phyloP scores from a whole-genome alignment of 2,329 filamentous ascomycete species.

The Stenocarpella maydis region DNA sequence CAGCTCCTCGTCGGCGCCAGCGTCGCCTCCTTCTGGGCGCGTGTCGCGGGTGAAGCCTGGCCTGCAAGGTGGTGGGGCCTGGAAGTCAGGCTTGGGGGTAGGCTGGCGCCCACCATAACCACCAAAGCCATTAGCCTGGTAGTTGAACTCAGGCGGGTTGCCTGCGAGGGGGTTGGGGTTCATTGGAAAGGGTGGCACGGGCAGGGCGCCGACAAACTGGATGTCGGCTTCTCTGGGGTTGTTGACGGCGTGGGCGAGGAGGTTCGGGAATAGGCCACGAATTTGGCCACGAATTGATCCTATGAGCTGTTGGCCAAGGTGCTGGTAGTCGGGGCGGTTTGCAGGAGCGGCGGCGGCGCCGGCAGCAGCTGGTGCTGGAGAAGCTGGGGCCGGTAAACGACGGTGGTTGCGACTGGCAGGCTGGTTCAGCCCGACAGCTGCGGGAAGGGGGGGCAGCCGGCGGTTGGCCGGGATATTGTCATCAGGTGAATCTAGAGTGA shows the following conservation, averaged over 20 bases:
- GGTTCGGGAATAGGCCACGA: conserved; percentile 17
- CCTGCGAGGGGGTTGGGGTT: conserved; percentile 42
- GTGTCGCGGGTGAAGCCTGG: conserved; percentile 79
- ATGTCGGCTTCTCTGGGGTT: conserved; percentile 42
- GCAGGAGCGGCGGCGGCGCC: not conserved
- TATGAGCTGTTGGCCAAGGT: conserved; percentile 22
- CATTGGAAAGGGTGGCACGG: conserved; percentile 30
- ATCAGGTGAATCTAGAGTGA: conserved; percentile 57
- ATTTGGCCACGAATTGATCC: conserved; percentile 20
- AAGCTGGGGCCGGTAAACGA: conserved; percentile 15
- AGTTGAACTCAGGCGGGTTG: conserved; percentile 46
- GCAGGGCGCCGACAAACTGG: conserved; percentile 37
- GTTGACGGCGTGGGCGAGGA: conserved; percentile 19
- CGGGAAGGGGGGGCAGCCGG: conserved; percentile 29
- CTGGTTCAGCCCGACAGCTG: conserved; percentile 3
- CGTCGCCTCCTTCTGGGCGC: conserved; percentile 55
- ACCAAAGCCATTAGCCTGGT: conserved; percentile 44
- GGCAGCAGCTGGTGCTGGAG: conserved; percentile 7
- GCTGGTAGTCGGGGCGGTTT: conserved; percentile 8
- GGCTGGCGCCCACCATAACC: conserved; percentile 38
- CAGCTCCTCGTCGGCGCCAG: conserved; percentile 64
- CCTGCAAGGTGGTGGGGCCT: conserved; percentile 69
- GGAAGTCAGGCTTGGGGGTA: conserved; percentile 59
- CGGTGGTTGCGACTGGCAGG: conserved; percentile 10
- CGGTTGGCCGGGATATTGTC: conserved; percentile 28